A percentile compares a stretch with the other conserved stretches of the same genome.
These are phyloP conservation scores for Russula ochroleuca DNA, from an alignment of 768 basidiomycete species.

Conservation along the genomic window DNA sequence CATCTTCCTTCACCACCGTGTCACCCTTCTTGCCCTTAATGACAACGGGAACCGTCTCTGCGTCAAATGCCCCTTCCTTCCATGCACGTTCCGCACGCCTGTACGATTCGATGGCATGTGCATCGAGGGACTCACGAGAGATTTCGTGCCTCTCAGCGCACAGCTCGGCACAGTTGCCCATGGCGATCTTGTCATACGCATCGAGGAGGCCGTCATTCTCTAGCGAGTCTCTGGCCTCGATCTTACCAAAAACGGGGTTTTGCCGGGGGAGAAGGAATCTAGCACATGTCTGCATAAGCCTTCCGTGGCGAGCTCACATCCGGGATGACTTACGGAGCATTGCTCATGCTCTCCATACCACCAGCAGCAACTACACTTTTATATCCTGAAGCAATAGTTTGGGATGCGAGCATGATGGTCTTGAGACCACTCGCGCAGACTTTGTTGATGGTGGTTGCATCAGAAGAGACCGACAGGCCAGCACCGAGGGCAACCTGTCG, in stretches of 20 bases:
- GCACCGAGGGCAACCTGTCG: conserved; percentile 91
- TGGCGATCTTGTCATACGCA: conserved; percentile 95
- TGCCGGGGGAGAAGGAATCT: conserved; percentile 81
- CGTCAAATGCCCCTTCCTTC: conserved; percentile 77
- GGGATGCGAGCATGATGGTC: conserved; percentile 88
- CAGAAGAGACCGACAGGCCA: conserved; percentile 79
- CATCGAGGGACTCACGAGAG: conserved; percentile 82
- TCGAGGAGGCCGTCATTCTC: conserved; percentile 94
- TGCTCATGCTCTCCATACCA: conserved; percentile 99
- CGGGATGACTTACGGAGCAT: conserved; percentile 76
- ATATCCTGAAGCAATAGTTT: conserved; percentile 84
- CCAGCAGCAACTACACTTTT: conserved; percentile 86
- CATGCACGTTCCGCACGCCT: conserved; percentile 89
- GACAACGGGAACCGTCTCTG: conserved; percentile 85
- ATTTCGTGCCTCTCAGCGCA: conserved; percentile 80
- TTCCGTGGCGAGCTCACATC: conserved; percentile 10
- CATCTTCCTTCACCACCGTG: conserved; percentile 85
- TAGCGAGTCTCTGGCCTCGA: conserved; percentile 81
- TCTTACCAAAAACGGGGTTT: conserved; percentile 84
- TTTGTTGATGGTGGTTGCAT: conserved; percentile 99
- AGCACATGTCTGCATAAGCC: conserved; percentile 15
- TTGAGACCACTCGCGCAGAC: conserved; percentile 99
- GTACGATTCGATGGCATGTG: conserved; percentile 93
- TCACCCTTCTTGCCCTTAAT: conserved; percentile 95
- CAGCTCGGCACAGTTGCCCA: conserved; percentile 95